A percentile compares a stretch with the other conserved stretches of the same genome.
Evolutionary conservation across 2,329 filamentous ascomycete genomes (phyloP).

Genomic region (Fusarium sacchari): DNA sequence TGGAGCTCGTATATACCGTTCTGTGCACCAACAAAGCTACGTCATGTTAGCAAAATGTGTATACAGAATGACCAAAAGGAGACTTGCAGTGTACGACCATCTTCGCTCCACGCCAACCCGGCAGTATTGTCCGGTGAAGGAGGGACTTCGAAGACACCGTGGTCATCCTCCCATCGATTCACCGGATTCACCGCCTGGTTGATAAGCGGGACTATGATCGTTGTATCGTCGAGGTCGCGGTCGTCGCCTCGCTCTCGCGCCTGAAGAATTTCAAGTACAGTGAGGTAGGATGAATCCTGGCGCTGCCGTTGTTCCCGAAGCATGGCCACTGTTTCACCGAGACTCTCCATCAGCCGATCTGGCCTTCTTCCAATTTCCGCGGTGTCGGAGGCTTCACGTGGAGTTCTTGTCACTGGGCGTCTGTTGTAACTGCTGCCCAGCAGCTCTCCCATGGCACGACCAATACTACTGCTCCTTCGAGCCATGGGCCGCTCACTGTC

Average conservation of each 20-base stretch:
- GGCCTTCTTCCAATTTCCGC: slow-evolving; percentile 35
- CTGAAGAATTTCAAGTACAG: slow-evolving; percentile 52
- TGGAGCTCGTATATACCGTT: slow-evolving; percentile 81
- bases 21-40: slow-evolving; percentile 71
- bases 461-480: slow-evolving; percentile 51
- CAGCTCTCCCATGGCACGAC: slow-evolving; percentile 53
- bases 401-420: slow-evolving; percentile 47
- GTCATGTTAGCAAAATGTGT: slow-evolving; percentile 26
- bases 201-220: slow-evolving; percentile 50
- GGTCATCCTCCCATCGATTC: slow-evolving; percentile 54
- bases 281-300: slow-evolving; percentile 51
- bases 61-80: background rate
- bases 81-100: slow-evolving; percentile 68
- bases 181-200: slow-evolving; percentile 51
- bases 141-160: slow-evolving; percentile 55
- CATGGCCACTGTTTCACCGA: slow-evolving; percentile 51
- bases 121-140: slow-evolving; percentile 67
- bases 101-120: slow-evolving; percentile 70
- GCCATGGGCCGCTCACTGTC: slow-evolving; percentile 46
- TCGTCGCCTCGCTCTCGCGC: slow-evolving; percentile 48
- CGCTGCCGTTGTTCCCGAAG: slow-evolving; percentile 50
- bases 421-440: slow-evolving; percentile 50
- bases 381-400: slow-evolving; percentile 43
- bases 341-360: slow-evolving; percentile 49
- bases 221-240: slow-evolving; percentile 50